phyloP scores from a whole-genome alignment of 2,329 filamentous ascomycete genomes.

The Ophiosphaerella narmari region DNA sequence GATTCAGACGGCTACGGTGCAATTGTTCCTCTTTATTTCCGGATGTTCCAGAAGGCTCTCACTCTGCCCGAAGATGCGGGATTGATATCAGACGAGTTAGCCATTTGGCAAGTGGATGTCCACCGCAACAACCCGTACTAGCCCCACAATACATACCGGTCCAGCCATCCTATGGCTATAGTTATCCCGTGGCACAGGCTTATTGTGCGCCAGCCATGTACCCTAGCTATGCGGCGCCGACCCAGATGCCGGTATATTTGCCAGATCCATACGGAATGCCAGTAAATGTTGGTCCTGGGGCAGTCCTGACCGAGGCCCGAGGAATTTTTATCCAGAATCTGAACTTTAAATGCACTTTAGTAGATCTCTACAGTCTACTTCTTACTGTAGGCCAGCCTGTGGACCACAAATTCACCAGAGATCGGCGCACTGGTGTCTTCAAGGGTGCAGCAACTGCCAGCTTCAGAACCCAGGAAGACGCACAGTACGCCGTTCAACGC shows the following conservation, averaged over 20 bases:
- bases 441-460: constrained; percentile 41
- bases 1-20: constrained; percentile 38
- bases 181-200: constrained; percentile 24
- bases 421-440: constrained; percentile 29
- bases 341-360: constrained; percentile 29
- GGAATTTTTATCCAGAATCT: constrained; percentile 45
- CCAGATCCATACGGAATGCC: constrained; percentile 39
- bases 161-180: constrained; percentile 28
- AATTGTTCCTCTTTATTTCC: constrained; percentile 40
- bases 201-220: constrained; percentile 27
- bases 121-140: constrained; percentile 4
- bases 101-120: constrained; percentile 17
- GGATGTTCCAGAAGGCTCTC: constrained; percentile 26
- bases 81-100: constrained; percentile 37
- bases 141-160: constrained; percentile 21
- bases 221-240: constrained; percentile 19
- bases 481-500: constrained; percentile 30
- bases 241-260: constrained; percentile 33
- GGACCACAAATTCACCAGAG: constrained; percentile 31
- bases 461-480: constrained; percentile 37
- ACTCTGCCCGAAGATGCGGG: constrained; percentile 36
- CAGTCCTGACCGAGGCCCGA: constrained; percentile 42
- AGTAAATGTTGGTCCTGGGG: constrained; percentile 44
- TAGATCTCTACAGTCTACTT: constrained; percentile 35
- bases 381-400: constrained; percentile 29